Evolutionary conservation across 306 rosid species (phyloP), one percentile per base, ranked within the genome.

Genomic region (Vachellia collinsii): DNA sequence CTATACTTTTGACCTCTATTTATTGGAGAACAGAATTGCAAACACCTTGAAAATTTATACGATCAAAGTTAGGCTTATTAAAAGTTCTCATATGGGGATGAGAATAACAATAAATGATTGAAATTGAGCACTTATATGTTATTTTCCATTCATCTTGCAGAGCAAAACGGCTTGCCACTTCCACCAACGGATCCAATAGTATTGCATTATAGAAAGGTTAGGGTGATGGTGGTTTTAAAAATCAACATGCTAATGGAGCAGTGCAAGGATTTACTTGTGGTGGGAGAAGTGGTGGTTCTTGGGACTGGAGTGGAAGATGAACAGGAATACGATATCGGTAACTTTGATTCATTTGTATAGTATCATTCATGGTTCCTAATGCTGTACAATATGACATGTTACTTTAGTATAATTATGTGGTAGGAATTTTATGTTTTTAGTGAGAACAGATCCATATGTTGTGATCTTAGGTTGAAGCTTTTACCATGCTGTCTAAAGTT

Each of bases 231-330:
- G 90, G 91, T 76, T 25, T 86, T 25, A 97, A 81, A 83, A 88
- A 83, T 81, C 99, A 96, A 82, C 97, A 92, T 71, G 93, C 88
- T 79, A 89, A 89, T 83, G 93, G 97, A 88, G 98, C 98, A 11
- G 84, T 92, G 78, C 96, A 86, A 65, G 99, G 97, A 53, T 77
- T 95, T 82, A 89, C 97, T 69, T 84, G 84, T 65, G 93, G 95
- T 23, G 94, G 97, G 23, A 85, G 92, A 68, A 58, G 13, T 22
- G 85, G 87, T 25, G 88, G 89, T 38, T 6, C 67, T 61, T 85
- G 97, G 78, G 97, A 92, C 20, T 86, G 97, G 90, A 94, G 88
- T 51, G 94, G 0, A 56, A 20, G 34, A 56, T 97, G 89, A 80
- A 89, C 92, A 83, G 94, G 34, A 29, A 29, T 29, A 29, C 1